Percentiles rank a stretch among this genome's conserved stretches.
Evolutionary conservation across 768 basidiomycete genomes (phyloP).

Genomic region (Mycena amicta): DNA sequence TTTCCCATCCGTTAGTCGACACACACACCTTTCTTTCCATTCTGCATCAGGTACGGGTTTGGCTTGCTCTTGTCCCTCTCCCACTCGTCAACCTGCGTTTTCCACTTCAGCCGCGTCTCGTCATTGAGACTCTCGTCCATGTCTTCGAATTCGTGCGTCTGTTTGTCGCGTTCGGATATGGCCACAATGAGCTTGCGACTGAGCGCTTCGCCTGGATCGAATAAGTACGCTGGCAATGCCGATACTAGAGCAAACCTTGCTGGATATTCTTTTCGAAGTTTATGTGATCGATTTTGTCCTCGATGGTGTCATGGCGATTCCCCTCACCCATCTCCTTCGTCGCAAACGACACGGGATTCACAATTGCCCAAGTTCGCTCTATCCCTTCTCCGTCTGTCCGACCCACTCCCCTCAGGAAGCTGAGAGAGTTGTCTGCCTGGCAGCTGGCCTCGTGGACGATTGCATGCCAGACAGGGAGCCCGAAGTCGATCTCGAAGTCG

Average conservation of each 20-base stretch:
- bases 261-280: constrained; percentile 20
- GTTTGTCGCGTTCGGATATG: no score
- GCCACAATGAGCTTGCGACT: no score
- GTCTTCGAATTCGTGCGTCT: no score
- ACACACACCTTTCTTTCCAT: neutral
- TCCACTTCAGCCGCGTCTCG: no score
- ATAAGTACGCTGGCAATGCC: no score
- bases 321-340: constrained; percentile 37
- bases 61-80: no score
- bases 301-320: constrained; percentile 27
- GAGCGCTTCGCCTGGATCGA: no score
- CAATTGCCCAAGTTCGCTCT: constrained; percentile 32
- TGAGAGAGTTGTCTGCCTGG: constrained; percentile 12
- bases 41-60: no score
- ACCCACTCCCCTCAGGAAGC: constrained; percentile 18
- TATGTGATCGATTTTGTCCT: constrained; percentile 26
- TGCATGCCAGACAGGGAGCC: constrained; percentile 15
- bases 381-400: constrained; percentile 36
- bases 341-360: constrained; percentile 27
- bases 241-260: neutral
- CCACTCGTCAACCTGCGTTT: no score
- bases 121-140: no score
- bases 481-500: constrained; percentile 1
- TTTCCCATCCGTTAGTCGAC: neutral
- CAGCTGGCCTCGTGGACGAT: constrained; percentile 10